Base-by-base conservation (phyloP, 2,329 filamentous ascomycete genomes). In the Aspergillus awamori region DNA sequence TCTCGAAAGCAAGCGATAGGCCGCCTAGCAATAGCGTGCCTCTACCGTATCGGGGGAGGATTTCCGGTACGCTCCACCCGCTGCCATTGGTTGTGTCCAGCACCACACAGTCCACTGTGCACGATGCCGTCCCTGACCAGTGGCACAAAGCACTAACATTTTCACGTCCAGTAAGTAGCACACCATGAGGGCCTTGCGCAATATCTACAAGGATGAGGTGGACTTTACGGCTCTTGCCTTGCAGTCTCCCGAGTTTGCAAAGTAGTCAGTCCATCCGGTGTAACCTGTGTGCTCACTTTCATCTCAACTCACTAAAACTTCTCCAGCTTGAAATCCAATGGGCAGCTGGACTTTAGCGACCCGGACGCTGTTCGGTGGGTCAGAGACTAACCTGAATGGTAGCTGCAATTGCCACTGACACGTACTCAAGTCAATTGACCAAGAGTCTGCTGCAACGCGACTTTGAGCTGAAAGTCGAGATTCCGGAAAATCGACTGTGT, bases 401-500 rank as follows among this genome's bases (percentile, higher is more conserved):
- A 33, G 36, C 38, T 28, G 67, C 72, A 60, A 10, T 57, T 28
- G 36, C n/a, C 48, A 69, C 57, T 63, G 38, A 65, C 56, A 55
- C 33, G 22, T 15, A 22, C 20, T 51, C 63, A 86, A 86, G 85
- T 68, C 79, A 84, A 68, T 81, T 98, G 53, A 96, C 93, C 10
- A 93, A 90, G 71, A 88, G 89, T 17, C 82, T 97, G 1, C 81
- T 98, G 17, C 86, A 85, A 61, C 77, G 84, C 13, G 89, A 97
- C 74, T 98, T 97, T 74, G 83, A 82, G 11, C 77, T 98, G 8
- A 71, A 80, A 0, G 79, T 97, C 13, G 82, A 89, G 5, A 81
- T 98, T 1, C 93, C 93, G 0, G 78, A 84, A 26, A 88, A 97
- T 74, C 84, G 94, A 22, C 82, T 99, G 0, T 98, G 94, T 72